Evolutionary conservation across 768 basidiomycete species (phyloP), one percentile per base, ranked within the genome.

Genomic region (Tulasnella sp.): DNA sequence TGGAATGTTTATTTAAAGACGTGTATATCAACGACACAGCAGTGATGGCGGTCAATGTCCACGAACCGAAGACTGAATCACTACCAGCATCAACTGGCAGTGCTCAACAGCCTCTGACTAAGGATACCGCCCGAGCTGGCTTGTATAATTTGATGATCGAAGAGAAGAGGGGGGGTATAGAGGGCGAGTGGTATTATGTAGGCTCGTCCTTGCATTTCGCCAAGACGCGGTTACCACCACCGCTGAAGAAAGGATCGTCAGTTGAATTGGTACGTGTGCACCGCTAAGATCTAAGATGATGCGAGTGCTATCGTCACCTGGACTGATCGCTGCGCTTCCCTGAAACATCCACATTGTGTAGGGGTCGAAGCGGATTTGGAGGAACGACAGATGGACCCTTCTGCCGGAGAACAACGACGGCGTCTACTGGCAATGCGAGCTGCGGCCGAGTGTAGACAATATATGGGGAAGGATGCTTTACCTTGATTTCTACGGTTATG

Each of bases 21-120:
- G 78, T 52, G 75, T 74, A 59, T 65, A 72, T 74, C 56, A 83
- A 84, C 66, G 78, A 78, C 53, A 75, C 79, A 0, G 72, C 76
- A 15, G 78, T 83, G 53, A 73, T 75, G 57, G 75, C 75, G 52
- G 77, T 83, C 45, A 79, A 78, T 62, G 72, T 80, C 38, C 66
- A 76, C 41, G 83, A 83, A 62, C 71, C 73, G 12, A 42, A 44
- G 25, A 67, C 70, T 9, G 68, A 53, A 10, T 0, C 57, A 15
- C 34, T 15, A 15, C 34, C 15, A 38, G 12, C 34, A 38, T 38
- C 34, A 38, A 7, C 34, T 7, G 34, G 15, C 34, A 38, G 34
- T 38, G 15, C 34, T 7, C 34, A n/a, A n/a, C n/a, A n/a, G 17
- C 24, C 44, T 15, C 22, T 21, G 4, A 25, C 29, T 25, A 54